Evolutionary conservation across 1,284 basidiomycete genomes (phyloP).

Genomic region (Fomitopsis betulina): DNA sequence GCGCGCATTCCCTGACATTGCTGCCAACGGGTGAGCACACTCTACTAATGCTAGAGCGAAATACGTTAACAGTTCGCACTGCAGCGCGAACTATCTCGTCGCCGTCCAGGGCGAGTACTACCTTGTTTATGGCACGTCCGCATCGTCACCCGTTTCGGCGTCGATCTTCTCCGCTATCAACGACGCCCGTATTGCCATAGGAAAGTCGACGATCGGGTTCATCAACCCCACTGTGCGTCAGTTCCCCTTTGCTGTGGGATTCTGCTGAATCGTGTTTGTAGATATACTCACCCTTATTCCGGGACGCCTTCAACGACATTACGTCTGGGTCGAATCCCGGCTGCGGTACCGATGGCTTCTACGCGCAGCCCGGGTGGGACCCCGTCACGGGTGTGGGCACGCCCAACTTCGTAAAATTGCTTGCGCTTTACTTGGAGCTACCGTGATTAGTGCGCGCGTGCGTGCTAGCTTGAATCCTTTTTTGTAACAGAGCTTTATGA

Average conservation of each 20-base stretch:
- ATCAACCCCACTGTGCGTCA: slow-evolving; percentile 38
- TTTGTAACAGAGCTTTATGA: background rate
- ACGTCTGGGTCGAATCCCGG: slow-evolving; percentile 36
- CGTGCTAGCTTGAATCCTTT: background rate
- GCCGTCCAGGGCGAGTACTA: slow-evolving; percentile 26
- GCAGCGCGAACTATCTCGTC: slow-evolving; percentile 10
- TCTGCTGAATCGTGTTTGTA: background rate
- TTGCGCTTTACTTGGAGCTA: background rate
- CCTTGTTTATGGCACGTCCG: slow-evolving; percentile 41
- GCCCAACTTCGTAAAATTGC: background rate
- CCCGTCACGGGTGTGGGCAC: slow-evolving; percentile 21
- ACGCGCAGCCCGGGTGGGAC: slow-evolving; percentile 31
- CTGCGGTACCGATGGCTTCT: slow-evolving; percentile 31
- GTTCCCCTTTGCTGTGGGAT: background rate
- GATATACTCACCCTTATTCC: slow-evolving; percentile 25
- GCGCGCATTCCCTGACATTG: slow-evolving; percentile 24
- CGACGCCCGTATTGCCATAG: slow-evolving; percentile 44
- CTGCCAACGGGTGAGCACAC: slow-evolving; percentile 10
- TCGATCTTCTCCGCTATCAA: slow-evolving; percentile 54
- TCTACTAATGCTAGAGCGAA: background rate
- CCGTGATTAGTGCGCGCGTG: background rate
- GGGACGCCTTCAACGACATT: slow-evolving; percentile 35
- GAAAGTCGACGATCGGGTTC: slow-evolving; percentile 45
- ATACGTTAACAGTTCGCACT: background rate
- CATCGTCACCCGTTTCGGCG: slow-evolving; percentile 18